Conservation (phyloP, 805 yeast genomes). For the Sporopachydermia quercuum region DNA sequence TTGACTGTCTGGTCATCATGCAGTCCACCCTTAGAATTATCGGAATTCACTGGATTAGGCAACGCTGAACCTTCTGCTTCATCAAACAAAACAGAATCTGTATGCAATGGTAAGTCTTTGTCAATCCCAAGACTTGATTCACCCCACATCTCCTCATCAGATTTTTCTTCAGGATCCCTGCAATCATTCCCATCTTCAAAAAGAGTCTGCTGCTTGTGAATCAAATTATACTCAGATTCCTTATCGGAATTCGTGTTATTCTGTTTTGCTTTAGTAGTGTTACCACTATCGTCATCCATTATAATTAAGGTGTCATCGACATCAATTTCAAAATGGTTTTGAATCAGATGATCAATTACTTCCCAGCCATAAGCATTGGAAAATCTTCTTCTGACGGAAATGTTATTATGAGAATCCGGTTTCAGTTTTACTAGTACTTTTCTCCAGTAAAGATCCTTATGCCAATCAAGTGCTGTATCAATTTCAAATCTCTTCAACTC, state of each 20-base stretch:
- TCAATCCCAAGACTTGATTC: neutral
- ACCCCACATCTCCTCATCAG: neutral
- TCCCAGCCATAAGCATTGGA: conserved; percentile 81
- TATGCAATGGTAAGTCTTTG: no score
- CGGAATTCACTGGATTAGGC: neutral
- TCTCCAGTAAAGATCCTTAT: conserved; percentile 54
- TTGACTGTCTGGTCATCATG: no score
- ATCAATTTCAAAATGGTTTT: conserved; percentile 37
- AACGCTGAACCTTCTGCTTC: neutral
- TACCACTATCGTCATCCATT: neutral
- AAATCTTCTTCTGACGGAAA: conserved; percentile 54
- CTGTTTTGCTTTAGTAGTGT: no score
- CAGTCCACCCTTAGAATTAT: neutral
- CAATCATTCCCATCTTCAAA: neutral
- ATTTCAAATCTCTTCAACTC: conserved; percentile 34
- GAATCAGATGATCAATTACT: conserved; percentile 54
- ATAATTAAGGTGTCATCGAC: neutral
- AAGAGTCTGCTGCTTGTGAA: neutral
- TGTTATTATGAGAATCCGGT: conserved; percentile 71
- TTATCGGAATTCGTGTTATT: no score
- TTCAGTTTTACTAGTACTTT: conserved; percentile 50
- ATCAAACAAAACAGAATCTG: neutral
- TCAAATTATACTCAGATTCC: no score
- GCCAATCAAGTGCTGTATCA: conserved; percentile 55
- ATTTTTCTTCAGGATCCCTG: neutral